A percentile compares a stretch with the other conserved stretches of the same genome.
Evolutionary conservation across 306 rosid genomes (phyloP).

Genomic region (Glycine tomentella): DNA sequence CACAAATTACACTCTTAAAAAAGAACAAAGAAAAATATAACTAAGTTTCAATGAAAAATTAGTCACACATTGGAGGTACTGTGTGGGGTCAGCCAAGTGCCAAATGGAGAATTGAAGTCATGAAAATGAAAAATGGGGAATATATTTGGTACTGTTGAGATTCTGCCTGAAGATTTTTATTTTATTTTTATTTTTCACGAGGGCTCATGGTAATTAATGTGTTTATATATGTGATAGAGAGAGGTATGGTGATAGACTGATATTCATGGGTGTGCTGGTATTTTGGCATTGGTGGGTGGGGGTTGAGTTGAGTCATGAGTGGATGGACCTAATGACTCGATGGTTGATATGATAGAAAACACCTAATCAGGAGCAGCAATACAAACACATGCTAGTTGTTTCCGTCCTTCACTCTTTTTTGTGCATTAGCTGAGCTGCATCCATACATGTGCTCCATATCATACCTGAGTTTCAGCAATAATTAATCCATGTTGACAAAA

Average conservation of each 20-base stretch:
- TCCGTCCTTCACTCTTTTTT: slow-evolving; percentile 16
- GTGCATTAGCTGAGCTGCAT: background rate
- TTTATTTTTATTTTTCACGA: background rate
- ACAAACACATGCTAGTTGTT: slow-evolving; percentile 5
- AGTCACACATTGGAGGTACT: too few relatives aligned
- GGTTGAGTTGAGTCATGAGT: background rate
- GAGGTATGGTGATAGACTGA: too few relatives aligned
- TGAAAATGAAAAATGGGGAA: slow-evolving; percentile 54
- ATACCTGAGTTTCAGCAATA: slow-evolving; percentile 8
- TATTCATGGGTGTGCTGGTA: too few relatives aligned
- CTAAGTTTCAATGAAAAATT: too few relatives aligned
- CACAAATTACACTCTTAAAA: background rate
- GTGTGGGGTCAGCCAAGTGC: background rate
- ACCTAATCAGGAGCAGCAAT: slow-evolving; percentile 27
- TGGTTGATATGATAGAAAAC: slow-evolving; percentile 45
- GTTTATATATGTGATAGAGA: too few relatives aligned
- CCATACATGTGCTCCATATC: background rate
- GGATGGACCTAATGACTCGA: slow-evolving; percentile 29
- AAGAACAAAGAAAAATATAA: too few relatives aligned
- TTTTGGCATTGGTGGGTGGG: slow-evolving; percentile 31
- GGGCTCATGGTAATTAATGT: slow-evolving; percentile 42
- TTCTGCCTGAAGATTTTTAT: slow-evolving; percentile 74
- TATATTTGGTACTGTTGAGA: slow-evolving; percentile 71
- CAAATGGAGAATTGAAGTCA: slow-evolving; percentile 52
- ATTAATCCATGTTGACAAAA: background rate